phyloP scores from a whole-genome alignment of 331 rosid genomes.

The Pyracantha coccinea region DNA sequence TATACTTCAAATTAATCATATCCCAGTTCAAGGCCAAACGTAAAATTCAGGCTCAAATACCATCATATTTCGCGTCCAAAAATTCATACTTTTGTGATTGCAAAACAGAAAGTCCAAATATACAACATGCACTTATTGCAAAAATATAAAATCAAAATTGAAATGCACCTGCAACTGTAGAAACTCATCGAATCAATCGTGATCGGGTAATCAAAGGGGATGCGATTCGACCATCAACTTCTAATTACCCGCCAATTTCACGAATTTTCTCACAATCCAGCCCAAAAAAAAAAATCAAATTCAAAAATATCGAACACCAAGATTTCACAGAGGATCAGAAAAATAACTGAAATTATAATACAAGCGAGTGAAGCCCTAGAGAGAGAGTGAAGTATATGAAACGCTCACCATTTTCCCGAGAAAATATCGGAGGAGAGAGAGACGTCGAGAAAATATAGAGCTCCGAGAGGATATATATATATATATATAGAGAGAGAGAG shows the following conservation, averaged over 20 bases:
- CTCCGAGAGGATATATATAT: too few species aligned
- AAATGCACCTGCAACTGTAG: not conserved
- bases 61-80: too few species aligned
- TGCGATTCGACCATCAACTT: not conserved
- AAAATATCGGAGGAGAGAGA: constrained; percentile 16
- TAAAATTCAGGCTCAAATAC: not conserved
- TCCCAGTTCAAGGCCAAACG: too few species aligned
- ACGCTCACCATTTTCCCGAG: constrained; percentile 30
- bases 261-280: not conserved
- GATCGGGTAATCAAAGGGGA: not conserved
- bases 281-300: too few species aligned
- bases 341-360: not conserved
- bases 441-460: too few species aligned
- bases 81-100: not conserved
- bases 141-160: not conserved
- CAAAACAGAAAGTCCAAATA: not conserved
- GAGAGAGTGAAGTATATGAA: not conserved
- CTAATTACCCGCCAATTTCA: not conserved
- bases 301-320: constrained; percentile 10
- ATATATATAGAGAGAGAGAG: not conserved
- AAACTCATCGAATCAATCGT: not conserved
- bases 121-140: not conserved
- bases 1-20: too few species aligned
- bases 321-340: not conserved
- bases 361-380: not conserved